phyloP scores from a whole-genome alignment of 805 yeast species.

The Yarrowia divulgata region DNA sequence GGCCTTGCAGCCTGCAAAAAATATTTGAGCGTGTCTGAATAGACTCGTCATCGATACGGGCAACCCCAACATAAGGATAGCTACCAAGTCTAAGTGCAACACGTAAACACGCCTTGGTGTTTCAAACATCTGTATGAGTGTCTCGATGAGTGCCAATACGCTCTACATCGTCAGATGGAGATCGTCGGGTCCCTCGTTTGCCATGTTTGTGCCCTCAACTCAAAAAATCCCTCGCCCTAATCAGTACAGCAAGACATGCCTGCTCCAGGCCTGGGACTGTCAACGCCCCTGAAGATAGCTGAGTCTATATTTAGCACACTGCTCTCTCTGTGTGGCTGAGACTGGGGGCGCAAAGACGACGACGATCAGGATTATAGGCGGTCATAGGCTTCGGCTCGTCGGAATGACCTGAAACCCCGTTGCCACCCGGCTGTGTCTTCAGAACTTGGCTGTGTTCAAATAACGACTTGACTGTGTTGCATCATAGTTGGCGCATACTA shows the following conservation, averaged over 20 bases:
- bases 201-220: neutral
- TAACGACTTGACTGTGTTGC: neutral
- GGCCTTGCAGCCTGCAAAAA: neutral
- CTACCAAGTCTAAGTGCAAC: neutral
- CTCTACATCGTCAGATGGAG: neutral
- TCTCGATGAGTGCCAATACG: constrained; percentile 2
- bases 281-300: constrained; percentile 28
- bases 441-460: neutral
- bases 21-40: neutral
- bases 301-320: constrained; percentile 11
- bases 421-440: neutral
- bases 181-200: constrained; percentile 1
- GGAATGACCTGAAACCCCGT: neutral
- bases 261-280: neutral
- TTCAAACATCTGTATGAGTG: neutral
- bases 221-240: constrained; percentile 31
- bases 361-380: neutral
- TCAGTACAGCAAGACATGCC: constrained; percentile 13
- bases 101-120: constrained; percentile 27
- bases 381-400: neutral
- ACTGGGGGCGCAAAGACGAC: no score
- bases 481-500: neutral
- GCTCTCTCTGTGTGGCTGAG: neutral
- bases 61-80: neutral
- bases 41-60: neutral